Conservation (phyloP, 805 yeast species). For the Cyberlindnera xishuangbannaensis region DNA sequence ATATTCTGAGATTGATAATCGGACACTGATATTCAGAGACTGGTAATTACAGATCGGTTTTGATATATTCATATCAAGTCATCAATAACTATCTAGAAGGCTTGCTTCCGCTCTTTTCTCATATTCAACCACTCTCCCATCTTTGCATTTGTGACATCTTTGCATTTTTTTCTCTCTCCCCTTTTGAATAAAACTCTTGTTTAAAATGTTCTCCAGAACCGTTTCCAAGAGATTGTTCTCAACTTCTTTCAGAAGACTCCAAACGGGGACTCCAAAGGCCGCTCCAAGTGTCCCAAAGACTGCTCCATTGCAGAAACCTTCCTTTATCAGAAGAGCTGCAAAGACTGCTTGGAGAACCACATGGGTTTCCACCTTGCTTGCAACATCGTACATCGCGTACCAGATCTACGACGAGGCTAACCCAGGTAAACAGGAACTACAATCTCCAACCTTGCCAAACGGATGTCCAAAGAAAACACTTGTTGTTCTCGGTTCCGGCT, state of each 20-base stretch:
- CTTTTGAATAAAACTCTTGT: too few species aligned
- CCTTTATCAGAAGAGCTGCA: slow-evolving; percentile 21
- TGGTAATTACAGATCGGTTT: too few species aligned
- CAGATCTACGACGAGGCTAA: slow-evolving; percentile 55
- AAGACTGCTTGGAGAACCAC: slow-evolving; percentile 39
- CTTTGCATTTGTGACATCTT: too few species aligned
- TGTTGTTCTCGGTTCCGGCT: slow-evolving; percentile 83
- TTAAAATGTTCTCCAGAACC: slow-evolving; percentile 11
- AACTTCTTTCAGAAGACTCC: slow-evolving; percentile 10
- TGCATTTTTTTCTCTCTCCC: too few species aligned
- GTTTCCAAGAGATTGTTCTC: slow-evolving; percentile 17
- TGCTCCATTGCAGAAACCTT: slow-evolving; percentile 14
- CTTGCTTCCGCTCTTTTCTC: too few species aligned
- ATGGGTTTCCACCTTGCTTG: slow-evolving; percentile 43
- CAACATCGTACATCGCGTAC: slow-evolving; percentile 56
- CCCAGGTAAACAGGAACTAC: slow-evolving; percentile 57
- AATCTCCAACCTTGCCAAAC: slow-evolving; percentile 45
- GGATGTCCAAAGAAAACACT: slow-evolving; percentile 37
- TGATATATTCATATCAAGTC: too few species aligned
- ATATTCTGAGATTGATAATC: too few species aligned
- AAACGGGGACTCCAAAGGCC: slow-evolving; percentile 7
- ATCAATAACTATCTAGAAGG: too few species aligned
- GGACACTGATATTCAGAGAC: too few species aligned
- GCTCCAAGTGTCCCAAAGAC: slow-evolving; percentile 8
- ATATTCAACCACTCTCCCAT: too few species aligned